phyloP scores from a whole-genome alignment of 2,329 filamentous ascomycete species.

The Mycocentrospora acerina region DNA sequence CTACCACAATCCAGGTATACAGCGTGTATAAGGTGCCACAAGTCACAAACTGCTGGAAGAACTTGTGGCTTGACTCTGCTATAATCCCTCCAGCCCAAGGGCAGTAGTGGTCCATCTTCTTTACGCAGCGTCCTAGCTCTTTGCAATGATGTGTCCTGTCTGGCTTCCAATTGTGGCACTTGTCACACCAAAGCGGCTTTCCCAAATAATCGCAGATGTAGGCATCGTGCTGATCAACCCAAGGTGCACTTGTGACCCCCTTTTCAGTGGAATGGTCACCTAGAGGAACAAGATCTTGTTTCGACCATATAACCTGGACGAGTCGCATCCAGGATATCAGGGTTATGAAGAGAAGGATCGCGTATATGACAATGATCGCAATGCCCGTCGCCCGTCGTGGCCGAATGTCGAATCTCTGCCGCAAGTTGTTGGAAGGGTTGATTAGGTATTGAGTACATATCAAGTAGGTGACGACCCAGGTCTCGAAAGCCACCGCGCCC shows the following conservation, averaged over 20 bases:
- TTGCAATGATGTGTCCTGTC: conserved; percentile 86
- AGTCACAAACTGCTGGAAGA: conserved; percentile 82
- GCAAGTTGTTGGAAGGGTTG: conserved; percentile 40
- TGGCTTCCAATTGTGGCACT: conserved; percentile 83
- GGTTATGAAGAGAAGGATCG: conserved; percentile 69
- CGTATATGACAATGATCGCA: conserved; percentile 71
- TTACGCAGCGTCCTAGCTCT: conserved; percentile 77
- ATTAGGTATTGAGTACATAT: conserved; percentile 71
- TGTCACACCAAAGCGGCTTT: conserved; percentile 77
- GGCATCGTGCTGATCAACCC: conserved; percentile 77
- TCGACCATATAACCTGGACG: conserved; percentile 64
- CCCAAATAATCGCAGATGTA: conserved; percentile 85
- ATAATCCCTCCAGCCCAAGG: conserved; percentile 95
- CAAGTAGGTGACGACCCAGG: conserved; percentile 66
- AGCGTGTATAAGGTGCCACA: conserved; percentile 71
- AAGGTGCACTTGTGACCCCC: conserved; percentile 25
- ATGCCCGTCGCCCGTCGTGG: conserved; percentile 61
- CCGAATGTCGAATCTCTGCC: conserved; percentile 19
- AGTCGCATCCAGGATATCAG: conserved; percentile 70
- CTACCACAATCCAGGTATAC: conserved; percentile 64
- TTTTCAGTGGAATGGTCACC: conserved; percentile 42
- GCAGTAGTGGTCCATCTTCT: conserved; percentile 94
- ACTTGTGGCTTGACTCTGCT: conserved; percentile 83
- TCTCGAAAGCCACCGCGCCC: conserved; percentile 66
- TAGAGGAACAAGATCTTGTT: conserved; percentile 74